A percentile compares a stretch with the other conserved stretches of the same genome.
phyloP scores from a whole-genome alignment of 2,329 filamentous ascomycete species.

The Onygenales sp. region DNA sequence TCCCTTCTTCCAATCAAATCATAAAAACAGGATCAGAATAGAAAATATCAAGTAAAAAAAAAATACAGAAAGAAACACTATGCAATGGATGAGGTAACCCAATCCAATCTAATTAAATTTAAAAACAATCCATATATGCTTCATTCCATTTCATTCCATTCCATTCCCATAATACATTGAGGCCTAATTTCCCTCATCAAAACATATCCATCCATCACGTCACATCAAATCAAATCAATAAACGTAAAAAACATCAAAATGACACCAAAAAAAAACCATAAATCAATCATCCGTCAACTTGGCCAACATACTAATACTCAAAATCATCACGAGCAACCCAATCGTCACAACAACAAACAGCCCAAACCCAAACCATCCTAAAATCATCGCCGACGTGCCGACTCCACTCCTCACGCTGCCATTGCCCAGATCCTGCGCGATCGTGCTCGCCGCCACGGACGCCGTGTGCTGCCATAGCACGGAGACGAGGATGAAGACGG shows the following conservation, averaged over 20 bases:
- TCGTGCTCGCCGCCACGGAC: conserved; percentile 86
- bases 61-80: too few relatives aligned
- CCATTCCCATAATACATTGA: too few relatives aligned
- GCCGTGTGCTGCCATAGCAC: conserved; percentile 69
- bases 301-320: conserved; percentile 76
- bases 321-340: conserved; percentile 87
- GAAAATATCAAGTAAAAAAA: too few relatives aligned
- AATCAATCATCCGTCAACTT: conserved; percentile 41
- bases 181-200: too few relatives aligned
- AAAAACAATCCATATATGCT: too few relatives aligned
- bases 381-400: conserved; percentile 88
- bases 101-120: too few relatives aligned
- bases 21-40: too few relatives aligned
- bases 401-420: conserved; percentile 79
- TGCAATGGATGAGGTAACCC: too few relatives aligned
- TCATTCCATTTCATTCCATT: too few relatives aligned
- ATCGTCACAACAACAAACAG: conserved; percentile 92
- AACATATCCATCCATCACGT: not conserved
- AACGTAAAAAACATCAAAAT: not conserved
- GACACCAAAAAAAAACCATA: not conserved
- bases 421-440: conserved; percentile 87
- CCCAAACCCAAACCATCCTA: conserved; percentile 96
- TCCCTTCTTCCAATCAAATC: too few relatives aligned
- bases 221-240: not conserved
- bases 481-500: conserved; percentile 56